Evolutionary conservation across 2,329 filamentous ascomycete species (phyloP).

Genomic region (Trichoderma sp.): DNA sequence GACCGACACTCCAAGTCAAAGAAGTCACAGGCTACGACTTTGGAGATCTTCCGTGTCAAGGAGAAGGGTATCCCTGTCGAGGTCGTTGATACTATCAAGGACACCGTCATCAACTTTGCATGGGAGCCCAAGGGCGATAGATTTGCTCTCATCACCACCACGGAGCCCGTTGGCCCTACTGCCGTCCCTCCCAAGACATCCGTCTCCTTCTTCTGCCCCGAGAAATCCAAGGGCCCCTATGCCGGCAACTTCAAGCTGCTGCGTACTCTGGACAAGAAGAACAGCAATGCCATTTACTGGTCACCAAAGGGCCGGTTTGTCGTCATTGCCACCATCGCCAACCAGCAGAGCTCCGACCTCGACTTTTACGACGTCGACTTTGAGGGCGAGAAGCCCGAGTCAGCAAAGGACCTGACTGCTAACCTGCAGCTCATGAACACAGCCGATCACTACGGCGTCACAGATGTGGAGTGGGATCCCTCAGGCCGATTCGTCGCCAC

Average conservation of each 20-base stretch:
- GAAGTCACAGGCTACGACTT: conserved; percentile 93
- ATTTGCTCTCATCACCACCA: conserved; percentile 94
- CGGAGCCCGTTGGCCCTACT: conserved; percentile 73
- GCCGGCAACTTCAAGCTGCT: conserved; percentile 96
- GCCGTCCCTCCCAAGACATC: conserved; percentile 91
- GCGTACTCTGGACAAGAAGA: conserved; percentile 96
- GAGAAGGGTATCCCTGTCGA: conserved; percentile 99
- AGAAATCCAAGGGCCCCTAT: conserved; percentile 79
- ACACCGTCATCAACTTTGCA: conserved; percentile 98
- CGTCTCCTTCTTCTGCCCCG: conserved; percentile 93
- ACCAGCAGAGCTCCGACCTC: conserved; percentile 88
- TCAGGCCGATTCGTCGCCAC: conserved; percentile 92
- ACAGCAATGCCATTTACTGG: conserved; percentile 99
- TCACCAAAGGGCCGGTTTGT: conserved; percentile 94
- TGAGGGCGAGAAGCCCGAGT: conserved; percentile 91
- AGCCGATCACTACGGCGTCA: conserved; percentile 94
- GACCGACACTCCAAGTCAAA: conserved; percentile 98
- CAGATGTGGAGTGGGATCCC: conserved; percentile 97
- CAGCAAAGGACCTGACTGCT: conserved; percentile 88
- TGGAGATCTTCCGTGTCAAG: conserved; percentile 95
- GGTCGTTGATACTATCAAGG: conserved; percentile 95
- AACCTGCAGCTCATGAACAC: conserved; percentile 95
- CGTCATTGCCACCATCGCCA: conserved; percentile 87
- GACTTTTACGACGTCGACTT: conserved; percentile 99
- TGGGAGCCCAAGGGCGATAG: conserved; percentile 98